These are phyloP conservation scores for Camellia lanceoleosa DNA, from an alignment of 148 eudicot species.

Conservation along the genomic window DNA sequence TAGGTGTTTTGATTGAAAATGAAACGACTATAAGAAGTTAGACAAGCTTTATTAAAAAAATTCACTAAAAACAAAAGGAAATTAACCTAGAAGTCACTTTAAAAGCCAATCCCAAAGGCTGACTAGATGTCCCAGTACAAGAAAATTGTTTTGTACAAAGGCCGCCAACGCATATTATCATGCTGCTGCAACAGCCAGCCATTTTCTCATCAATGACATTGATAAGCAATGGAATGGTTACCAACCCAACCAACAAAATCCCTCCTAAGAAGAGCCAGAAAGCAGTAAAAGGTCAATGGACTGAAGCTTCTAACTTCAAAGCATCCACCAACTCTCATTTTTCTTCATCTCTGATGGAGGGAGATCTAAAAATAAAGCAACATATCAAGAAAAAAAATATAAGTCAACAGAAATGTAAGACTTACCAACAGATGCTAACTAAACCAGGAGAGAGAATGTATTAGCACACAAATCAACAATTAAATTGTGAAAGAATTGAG, in stretches of 20 bases:
- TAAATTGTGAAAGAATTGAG: background rate
- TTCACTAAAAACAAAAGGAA: too few relatives aligned
- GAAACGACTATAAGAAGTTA: too few relatives aligned
- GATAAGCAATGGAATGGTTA: too few relatives aligned
- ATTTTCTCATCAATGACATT: too few relatives aligned
- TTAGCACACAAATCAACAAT: background rate
- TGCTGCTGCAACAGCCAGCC: background rate
- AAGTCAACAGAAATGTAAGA: background rate
- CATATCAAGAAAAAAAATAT: background rate
- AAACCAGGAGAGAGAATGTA: background rate
- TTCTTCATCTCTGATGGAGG: conserved; percentile 23
- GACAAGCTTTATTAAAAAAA: too few relatives aligned
- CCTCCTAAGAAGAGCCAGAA: too few relatives aligned
- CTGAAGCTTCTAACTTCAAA: background rate
- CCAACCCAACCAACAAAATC: too few relatives aligned
- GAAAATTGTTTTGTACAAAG: conserved; percentile 7
- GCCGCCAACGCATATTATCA: background rate
- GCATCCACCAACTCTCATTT: conserved; percentile 21
- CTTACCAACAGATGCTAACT: background rate
- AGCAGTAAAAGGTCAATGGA: too few relatives aligned
- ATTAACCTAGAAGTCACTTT: too few relatives aligned
- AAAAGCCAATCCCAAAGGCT: too few relatives aligned
- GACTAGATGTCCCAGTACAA: background rate
- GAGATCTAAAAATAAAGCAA: conserved; percentile 18
- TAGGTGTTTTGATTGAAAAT: too few relatives aligned